Base-by-base conservation (phyloP, 1,284 basidiomycete genomes). In the Ceratobasidium theobromae region DNA sequence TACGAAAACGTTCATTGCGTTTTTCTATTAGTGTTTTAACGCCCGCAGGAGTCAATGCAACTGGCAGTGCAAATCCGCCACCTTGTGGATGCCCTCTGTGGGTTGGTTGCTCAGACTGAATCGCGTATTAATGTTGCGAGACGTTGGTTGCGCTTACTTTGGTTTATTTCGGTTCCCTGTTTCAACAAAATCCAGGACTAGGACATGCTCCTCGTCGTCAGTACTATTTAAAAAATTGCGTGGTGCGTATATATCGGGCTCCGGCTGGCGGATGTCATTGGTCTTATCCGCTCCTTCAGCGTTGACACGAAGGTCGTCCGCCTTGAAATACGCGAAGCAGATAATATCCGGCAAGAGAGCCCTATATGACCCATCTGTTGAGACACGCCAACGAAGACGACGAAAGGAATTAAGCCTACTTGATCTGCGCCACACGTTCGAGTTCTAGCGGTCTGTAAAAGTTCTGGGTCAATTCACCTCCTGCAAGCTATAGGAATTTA, bases 271-370 rank as follows among this genome's bases (percentile, higher is more conserved):
- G n/a, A n/a, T n/a, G n/a, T n/a, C n/a, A n/a, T 66, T 58, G 72
- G 69, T 70, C 71, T 68, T 53, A 57, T 48, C 49, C n/a, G 68
- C 57, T 4, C 70, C 69, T 18, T 75, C 72, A 69, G 80, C 79
- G 60, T 89, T 83, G 46, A 88, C 80, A 58, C 83, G 82, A 9
- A 92, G 74, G 57, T 89, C 82, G 53, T 84, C 81, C 41, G 79
- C 77, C 48, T 90, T 86, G 69, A 91, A 87, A 73, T 95, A 95
- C 14, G 89, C 88, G 72, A 96, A 95, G 53, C 83, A 85, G 70
- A 96, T 81, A 41, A 93, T 78, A 68, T 90, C 85, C 1, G 93
- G 93, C 25, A 95, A 79, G 6, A 96, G 80, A 1, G 91, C 85
- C 76, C 89, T 92, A 48, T 32, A 25, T 18, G 6, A 43, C 16